phyloP scores from a whole-genome alignment of 176 grass and related monocot genomes.

The Areca catechu region DNA sequence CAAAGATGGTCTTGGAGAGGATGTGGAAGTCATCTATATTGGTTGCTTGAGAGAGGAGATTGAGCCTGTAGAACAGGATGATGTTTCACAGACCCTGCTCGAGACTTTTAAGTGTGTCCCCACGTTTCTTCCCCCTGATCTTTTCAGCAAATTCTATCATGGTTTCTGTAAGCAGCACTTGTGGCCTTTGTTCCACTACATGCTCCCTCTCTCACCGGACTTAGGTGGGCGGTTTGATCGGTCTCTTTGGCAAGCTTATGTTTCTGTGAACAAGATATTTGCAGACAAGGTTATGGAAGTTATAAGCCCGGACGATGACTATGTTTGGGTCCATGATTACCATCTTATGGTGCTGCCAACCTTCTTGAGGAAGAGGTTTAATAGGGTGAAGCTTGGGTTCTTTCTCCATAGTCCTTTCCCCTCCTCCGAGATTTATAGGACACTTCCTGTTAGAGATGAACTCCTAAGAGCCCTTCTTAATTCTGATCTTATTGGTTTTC shows the following conservation, averaged over 20 bases:
- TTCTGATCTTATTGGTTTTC: slow-evolving; percentile 43
- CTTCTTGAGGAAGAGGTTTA: slow-evolving; percentile 42
- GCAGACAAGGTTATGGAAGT: slow-evolving; percentile 60
- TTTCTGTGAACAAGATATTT: slow-evolving; percentile 55
- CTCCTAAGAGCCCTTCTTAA: slow-evolving; percentile 42
- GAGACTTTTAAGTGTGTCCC: slow-evolving; percentile 39
- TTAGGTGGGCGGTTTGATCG: slow-evolving; percentile 41
- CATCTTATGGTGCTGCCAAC: slow-evolving; percentile 57
- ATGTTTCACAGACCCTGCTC: slow-evolving; percentile 28
- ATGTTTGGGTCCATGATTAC: slow-evolving; percentile 58
- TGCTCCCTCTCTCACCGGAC: slow-evolving; percentile 47
- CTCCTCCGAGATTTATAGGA: slow-evolving; percentile 45
- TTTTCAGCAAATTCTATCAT: slow-evolving; percentile 37
- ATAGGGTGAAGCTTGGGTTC: slow-evolving; percentile 43
- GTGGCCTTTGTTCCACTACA: slow-evolving; percentile 49
- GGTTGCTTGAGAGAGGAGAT: slow-evolving; percentile 47
- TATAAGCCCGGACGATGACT: slow-evolving; percentile 38
- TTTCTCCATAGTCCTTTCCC: slow-evolving; percentile 51
- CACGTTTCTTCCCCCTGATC: slow-evolving; percentile 32
- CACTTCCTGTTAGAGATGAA: slow-evolving; percentile 43
- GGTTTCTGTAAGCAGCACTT: slow-evolving; percentile 49
- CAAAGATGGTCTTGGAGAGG: slow-evolving; percentile 37
- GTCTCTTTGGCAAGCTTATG: slow-evolving; percentile 46
- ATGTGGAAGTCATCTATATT: slow-evolving; percentile 32
- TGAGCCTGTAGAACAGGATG: slow-evolving; percentile 34